phyloP scores from a whole-genome alignment of 495 filamentous ascomycete genomes.

The Tricharina praecox region DNA sequence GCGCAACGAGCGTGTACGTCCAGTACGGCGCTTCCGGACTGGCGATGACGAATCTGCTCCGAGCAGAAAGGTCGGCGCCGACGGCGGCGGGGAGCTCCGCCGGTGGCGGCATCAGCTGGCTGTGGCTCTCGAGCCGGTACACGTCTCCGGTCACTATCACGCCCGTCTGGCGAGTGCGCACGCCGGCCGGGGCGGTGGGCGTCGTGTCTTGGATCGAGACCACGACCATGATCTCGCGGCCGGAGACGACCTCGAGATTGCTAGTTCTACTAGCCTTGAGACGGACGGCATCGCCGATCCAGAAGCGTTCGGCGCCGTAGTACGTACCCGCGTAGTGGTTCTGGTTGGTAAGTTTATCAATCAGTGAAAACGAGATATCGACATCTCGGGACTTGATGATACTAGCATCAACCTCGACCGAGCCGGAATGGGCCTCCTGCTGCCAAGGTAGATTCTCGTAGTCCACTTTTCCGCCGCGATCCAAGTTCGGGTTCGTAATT shows the following conservation, averaged over 20 bases:
- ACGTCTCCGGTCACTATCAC: conserved; percentile 20
- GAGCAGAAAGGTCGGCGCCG: not conserved
- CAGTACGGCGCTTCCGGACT: conserved; percentile 1
- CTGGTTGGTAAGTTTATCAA: conserved; percentile 30
- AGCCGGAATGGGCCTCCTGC: conserved; percentile 17
- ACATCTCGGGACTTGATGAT: conserved; percentile 43
- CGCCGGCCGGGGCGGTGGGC: conserved; percentile 1
- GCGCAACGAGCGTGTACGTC: conserved; percentile 22
- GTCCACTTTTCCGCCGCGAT: conserved; percentile 15
- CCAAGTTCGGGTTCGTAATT: conserved; percentile 22
- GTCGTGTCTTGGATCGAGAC: conserved; percentile 25
- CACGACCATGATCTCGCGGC: conserved; percentile 39
- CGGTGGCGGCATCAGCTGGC: conserved; percentile 26
- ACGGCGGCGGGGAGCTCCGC: conserved; percentile 12
- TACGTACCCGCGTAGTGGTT: conserved; percentile 40
- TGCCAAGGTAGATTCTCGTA: conserved; percentile 41
- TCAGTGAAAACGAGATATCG: conserved; percentile 39
- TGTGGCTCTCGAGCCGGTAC: conserved; percentile 14
- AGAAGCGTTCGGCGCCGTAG: conserved; percentile 47
- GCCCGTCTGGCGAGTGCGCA: conserved; percentile 10
- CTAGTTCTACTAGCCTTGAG: conserved; percentile 25
- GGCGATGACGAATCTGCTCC: not conserved
- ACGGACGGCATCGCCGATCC: conserved; percentile 41
- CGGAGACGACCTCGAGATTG: conserved; percentile 23
- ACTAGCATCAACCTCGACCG: conserved; percentile 41